phyloP scores from a whole-genome alignment of 75 land plant species.

The Pinus taeda region DNA sequence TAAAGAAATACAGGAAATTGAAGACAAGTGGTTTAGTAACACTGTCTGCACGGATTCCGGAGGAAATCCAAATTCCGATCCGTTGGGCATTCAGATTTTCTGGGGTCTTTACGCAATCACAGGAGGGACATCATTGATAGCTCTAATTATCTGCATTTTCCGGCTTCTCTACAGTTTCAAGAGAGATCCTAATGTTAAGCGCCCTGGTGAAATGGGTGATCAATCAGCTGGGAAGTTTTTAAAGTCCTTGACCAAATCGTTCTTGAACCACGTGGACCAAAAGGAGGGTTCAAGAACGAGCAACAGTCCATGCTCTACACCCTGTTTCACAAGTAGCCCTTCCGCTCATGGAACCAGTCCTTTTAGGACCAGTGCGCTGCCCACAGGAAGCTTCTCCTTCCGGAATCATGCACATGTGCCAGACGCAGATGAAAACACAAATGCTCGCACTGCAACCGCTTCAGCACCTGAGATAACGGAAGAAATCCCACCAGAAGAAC shows the following conservation, averaged over 20 bases:
- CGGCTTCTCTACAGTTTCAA: slow-evolving; percentile 6
- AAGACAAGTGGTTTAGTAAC: slow-evolving; percentile 17
- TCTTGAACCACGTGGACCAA: neutral
- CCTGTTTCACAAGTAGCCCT: neutral
- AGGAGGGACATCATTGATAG: slow-evolving; percentile 30
- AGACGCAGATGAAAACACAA: no score
- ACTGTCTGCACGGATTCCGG: slow-evolving; percentile 7
- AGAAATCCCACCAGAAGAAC: no score
- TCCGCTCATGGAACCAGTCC: neutral
- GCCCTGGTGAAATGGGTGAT: neutral
- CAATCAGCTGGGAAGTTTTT: neutral
- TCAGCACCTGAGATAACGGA: no score
- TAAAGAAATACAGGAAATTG: slow-evolving; percentile 12
- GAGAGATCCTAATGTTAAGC: neutral
- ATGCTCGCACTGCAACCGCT: no score
- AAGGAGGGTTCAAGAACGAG: neutral
- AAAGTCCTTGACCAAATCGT: neutral
- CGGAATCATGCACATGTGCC: no score
- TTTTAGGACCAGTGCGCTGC: neutral
- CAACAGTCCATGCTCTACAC: neutral
- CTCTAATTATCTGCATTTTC: slow-evolving; percentile 22
- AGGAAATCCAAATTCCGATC: slow-evolving; percentile 7
- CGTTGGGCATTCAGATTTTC: slow-evolving; percentile 35
- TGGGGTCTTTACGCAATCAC: slow-evolving; percentile 63
- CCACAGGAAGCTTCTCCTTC: neutral